Base-by-base conservation (phyloP, 2,329 filamentous ascomycete species). In the Alternaria ethzedia region DNA sequence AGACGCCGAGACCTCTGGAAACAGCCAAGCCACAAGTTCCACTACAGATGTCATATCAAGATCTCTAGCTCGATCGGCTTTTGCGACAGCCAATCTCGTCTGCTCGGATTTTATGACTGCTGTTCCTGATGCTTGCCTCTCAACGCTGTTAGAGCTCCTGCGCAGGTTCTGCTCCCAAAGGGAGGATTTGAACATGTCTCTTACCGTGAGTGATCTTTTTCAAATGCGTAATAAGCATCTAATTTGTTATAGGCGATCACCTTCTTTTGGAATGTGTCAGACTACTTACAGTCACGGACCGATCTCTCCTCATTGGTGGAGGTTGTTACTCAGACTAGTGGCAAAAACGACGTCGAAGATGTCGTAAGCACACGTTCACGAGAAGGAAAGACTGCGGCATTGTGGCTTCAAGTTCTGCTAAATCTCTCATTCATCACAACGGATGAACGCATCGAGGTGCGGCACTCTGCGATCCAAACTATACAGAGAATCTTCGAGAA, bases 251-350 rank as follows among this genome's bases (percentile, higher is more conserved):
- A 93, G 88, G 96, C 94, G 1, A 92, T 97, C 9, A 97, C 95
- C 0, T 96, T 97, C 75, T 97, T 97, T 78, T 97, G 94, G 93
- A 94, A 95, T 57, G 87, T 97, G 8, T 97, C 95, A 0, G 94
- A 97, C 78, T 96, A 94, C 67, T 84, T 98, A 20, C 86, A 88
- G 59, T 80, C 81, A 8, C 82, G 83, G 41, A 83, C 83, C 52
- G 81, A 83, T 21, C 71, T 76, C 5, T 73, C 78, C 4, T 72
- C 71, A 21, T 69, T 84, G 2, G 75, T 77, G 9, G 56, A 44
- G 7, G 32, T 75, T 21, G 57, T 78, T 32, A 61, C 58, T 9
- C 59, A 58, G 44, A 59, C 50, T 26, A 54, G 47, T n/a, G n/a
- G 68, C 11, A 61, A 91, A 57, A 81, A 88, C 8, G 83, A 86